phyloP scores from a whole-genome alignment of 2,329 filamentous ascomycete species.

The Aspergillus hiratsukae region DNA sequence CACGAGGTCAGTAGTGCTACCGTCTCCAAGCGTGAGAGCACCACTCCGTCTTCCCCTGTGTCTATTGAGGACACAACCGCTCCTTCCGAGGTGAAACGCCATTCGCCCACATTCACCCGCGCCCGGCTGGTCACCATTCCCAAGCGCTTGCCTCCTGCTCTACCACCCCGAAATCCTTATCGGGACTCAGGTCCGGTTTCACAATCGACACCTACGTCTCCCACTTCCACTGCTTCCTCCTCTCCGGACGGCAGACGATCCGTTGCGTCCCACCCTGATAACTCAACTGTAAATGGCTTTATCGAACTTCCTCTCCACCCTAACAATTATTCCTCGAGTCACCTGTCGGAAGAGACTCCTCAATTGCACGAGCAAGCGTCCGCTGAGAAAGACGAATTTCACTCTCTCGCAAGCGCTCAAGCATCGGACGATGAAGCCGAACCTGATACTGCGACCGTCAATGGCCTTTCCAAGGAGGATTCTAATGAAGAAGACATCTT shows the following conservation, averaged over 20 bases:
- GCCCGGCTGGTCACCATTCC: slow-evolving; percentile 81
- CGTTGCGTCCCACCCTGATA: slow-evolving; percentile 19
- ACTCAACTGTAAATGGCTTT: slow-evolving; percentile 13
- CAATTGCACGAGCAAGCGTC: slow-evolving; percentile 12
- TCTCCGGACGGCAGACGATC: slow-evolving; percentile 21
- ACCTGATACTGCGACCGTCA: slow-evolving; percentile 6
- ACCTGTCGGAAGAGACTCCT: slow-evolving; percentile 5
- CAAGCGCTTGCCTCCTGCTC: slow-evolving; percentile 69
- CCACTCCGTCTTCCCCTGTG: slow-evolving; percentile 19
- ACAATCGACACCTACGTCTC: slow-evolving; percentile 16
- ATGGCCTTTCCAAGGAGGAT: neutral
- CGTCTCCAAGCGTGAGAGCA: slow-evolving; percentile 45
- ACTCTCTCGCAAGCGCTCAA: slow-evolving; percentile 36
- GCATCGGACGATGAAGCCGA: slow-evolving; percentile 23
- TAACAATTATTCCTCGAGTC: slow-evolving; percentile 11
- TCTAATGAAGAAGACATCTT: neutral
- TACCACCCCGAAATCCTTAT: slow-evolving; percentile 69
- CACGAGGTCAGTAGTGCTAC: slow-evolving; percentile 51
- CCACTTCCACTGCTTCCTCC: slow-evolving; percentile 20
- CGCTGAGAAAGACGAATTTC: slow-evolving; percentile 37
- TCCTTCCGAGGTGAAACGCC: slow-evolving; percentile 55
- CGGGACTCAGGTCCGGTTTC: slow-evolving; percentile 22
- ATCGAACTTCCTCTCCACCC: slow-evolving; percentile 14
- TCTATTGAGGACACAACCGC: slow-evolving; percentile 43
- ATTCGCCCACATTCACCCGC: slow-evolving; percentile 65